Evolutionary conservation across 2,329 filamentous ascomycete genomes (phyloP).

Genomic region (Rhytidhysteron rufulum): DNA sequence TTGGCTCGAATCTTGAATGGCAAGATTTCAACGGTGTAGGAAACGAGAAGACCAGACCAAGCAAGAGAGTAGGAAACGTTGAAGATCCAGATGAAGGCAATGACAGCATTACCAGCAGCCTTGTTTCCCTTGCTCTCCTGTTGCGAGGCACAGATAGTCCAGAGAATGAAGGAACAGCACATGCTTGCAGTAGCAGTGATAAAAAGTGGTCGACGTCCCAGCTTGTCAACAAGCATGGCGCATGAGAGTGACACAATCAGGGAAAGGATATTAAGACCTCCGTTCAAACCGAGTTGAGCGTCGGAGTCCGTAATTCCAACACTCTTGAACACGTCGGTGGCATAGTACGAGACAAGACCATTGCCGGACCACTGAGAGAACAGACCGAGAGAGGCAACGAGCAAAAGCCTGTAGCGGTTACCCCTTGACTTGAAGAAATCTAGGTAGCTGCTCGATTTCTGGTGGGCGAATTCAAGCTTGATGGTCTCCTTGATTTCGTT

Average conservation of each 20-base stretch:
- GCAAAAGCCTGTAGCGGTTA: slow-evolving; percentile 15
- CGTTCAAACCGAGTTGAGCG: slow-evolving; percentile 42
- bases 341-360: slow-evolving; percentile 64
- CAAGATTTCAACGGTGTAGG: slow-evolving; percentile 28
- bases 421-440: slow-evolving; percentile 43
- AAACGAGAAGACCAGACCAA: slow-evolving; percentile 21
- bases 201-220: slow-evolving; percentile 42
- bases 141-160: slow-evolving; percentile 37
- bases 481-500: slow-evolving; percentile 50
- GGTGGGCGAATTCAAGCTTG: slow-evolving; percentile 45
- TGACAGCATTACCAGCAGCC: neutral
- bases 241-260: slow-evolving; percentile 28
- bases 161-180: slow-evolving; percentile 38
- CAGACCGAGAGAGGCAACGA: slow-evolving; percentile 60
- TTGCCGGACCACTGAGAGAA: slow-evolving; percentile 68
- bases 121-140: neutral
- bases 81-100: slow-evolving; percentile 2
- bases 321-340: slow-evolving; percentile 58
- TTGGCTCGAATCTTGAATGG: slow-evolving; percentile 19
- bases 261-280: slow-evolving; percentile 36
- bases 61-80: slow-evolving; percentile 18
- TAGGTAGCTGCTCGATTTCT: slow-evolving; percentile 41
- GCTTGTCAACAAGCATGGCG: slow-evolving; percentile 37
- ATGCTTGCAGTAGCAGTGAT: slow-evolving; percentile 39
- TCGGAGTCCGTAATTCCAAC: slow-evolving; percentile 54